Conservation (phyloP, 345 rosid species). For the Excoecaria cochinchinensis region DNA sequence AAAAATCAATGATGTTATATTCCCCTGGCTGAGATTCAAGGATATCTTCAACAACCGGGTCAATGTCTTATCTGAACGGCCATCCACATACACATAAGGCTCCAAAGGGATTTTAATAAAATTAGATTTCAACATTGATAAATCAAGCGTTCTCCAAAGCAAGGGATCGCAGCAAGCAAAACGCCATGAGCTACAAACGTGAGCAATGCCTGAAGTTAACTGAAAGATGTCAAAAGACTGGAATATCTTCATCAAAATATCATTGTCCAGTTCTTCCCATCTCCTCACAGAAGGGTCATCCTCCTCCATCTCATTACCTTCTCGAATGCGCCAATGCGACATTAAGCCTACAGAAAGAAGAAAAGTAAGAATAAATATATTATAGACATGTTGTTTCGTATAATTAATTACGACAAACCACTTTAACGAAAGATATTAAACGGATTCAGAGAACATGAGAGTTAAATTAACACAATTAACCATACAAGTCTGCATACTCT, state of each 20-base stretch:
- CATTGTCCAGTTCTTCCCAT: constrained; percentile 83
- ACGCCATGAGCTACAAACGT: constrained; percentile 80
- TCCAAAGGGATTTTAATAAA: constrained; percentile 67
- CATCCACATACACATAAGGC: constrained; percentile 76
- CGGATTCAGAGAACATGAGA: background rate
- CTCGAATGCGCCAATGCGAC: background rate
- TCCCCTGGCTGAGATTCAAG: constrained; percentile 67
- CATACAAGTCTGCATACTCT: background rate
- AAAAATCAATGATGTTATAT: constrained; percentile 57
- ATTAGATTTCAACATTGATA: constrained; percentile 61
- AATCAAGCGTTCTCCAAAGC: constrained; percentile 80
- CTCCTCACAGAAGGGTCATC: constrained; percentile 36
- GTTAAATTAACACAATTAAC: background rate
- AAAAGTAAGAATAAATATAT: background rate
- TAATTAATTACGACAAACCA: background rate
- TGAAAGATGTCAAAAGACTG: constrained; percentile 52
- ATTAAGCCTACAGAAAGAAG: background rate
- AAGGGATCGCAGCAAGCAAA: constrained; percentile 80
- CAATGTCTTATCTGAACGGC: constrained; percentile 51
- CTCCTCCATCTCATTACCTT: constrained; percentile 47
- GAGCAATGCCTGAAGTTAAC: constrained; percentile 65
- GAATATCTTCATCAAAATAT: constrained; percentile 66
- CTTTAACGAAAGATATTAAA: background rate
- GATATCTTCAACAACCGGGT: constrained; percentile 58
- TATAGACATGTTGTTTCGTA: background rate